phyloP scores from a whole-genome alignment of 805 yeast species.

The Yarrowia divulgata region DNA sequence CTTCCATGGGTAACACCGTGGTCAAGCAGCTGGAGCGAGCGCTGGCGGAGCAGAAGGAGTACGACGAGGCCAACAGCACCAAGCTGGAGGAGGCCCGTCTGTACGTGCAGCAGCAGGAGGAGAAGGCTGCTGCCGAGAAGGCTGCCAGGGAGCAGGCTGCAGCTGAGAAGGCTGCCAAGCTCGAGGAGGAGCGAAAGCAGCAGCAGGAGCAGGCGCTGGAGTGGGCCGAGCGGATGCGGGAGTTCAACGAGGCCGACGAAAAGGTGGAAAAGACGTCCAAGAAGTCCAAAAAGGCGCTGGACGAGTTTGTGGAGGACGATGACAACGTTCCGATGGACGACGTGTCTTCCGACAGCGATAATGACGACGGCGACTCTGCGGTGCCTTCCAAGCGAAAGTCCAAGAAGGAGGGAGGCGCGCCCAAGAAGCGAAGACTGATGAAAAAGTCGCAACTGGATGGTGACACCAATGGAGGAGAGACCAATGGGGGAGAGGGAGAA shows the following conservation, averaged over 20 bases:
- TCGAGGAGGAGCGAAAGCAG: conserved; percentile 47
- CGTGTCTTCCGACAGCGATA: conserved; percentile 36
- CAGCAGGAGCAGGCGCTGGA: conserved; percentile 49
- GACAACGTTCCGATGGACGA: conserved; percentile 46
- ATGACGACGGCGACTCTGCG: conserved; percentile 41
- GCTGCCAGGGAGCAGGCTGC: conserved; percentile 50
- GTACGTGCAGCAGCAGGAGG: conserved; percentile 59
- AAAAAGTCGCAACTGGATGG: conserved; percentile 48
- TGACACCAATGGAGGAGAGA: conserved; percentile 49
- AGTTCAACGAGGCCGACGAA: conserved; percentile 50
- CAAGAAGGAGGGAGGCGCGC: conserved; percentile 36
- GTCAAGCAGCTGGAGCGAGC: conserved; percentile 73
- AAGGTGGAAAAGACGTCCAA: conserved; percentile 42
- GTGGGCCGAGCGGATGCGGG: conserved; percentile 55
- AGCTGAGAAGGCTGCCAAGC: conserved; percentile 45
- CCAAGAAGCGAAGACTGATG: conserved; percentile 44
- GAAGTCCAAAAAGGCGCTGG: conserved; percentile 40
- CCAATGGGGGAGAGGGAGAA: conserved; percentile 46
- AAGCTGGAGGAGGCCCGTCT: conserved; percentile 77
- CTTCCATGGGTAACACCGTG: conserved; percentile 83
- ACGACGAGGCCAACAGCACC: conserved; percentile 62
- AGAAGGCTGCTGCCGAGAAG: conserved; percentile 57
- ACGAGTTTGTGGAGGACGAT: conserved; percentile 41
- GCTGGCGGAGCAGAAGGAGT: conserved; percentile 73
- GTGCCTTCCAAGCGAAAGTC: conserved; percentile 42